Evolutionary conservation across 176 grass and related monocot species (phyloP).

Genomic region (Oryza longistaminata): DNA sequence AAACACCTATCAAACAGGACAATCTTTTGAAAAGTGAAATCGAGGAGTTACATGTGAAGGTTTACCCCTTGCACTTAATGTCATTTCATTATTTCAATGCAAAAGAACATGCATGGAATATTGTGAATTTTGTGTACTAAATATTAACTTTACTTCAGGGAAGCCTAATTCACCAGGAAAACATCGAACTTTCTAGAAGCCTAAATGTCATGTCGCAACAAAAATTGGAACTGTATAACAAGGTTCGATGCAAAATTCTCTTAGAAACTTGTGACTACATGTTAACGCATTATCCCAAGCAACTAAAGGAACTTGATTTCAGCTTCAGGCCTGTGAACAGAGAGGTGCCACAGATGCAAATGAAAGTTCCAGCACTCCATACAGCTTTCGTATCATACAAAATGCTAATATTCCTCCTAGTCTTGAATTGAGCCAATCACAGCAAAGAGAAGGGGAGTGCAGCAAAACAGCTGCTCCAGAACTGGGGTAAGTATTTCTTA

Average conservation of each 20-base stretch:
- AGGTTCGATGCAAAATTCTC: conserved; percentile 41
- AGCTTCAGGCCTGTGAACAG: conserved; percentile 36
- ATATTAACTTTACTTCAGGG: conserved; percentile 41
- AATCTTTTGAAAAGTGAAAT: conserved; percentile 59
- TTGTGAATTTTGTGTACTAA: background rate
- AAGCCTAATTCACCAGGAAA: conserved; percentile 62
- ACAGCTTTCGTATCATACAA: conserved; percentile 42
- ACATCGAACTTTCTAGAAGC: conserved; percentile 53
- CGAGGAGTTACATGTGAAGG: conserved; percentile 59
- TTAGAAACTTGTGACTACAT: conserved; percentile 19
- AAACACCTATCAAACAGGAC: conserved; percentile 46
- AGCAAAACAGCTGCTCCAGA: conserved; percentile 35
- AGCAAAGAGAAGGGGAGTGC: conserved; percentile 19
- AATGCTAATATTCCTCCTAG: conserved; percentile 30
- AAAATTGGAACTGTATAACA: conserved; percentile 43
- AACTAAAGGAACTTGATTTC: conserved; percentile 45
- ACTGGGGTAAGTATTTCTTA: conserved; percentile 54
- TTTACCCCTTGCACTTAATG: conserved; percentile 19
- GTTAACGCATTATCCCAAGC: background rate
- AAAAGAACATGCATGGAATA: conserved; percentile 1
- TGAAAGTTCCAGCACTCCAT: conserved; percentile 40
- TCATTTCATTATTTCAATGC: background rate
- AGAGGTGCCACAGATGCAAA: conserved; percentile 24
- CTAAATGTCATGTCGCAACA: conserved; percentile 47
- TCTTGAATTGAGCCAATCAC: conserved; percentile 39